Base-by-base conservation (phyloP, 2,329 filamentous ascomycete species). In the Ophiosphaerella korrae region DNA sequence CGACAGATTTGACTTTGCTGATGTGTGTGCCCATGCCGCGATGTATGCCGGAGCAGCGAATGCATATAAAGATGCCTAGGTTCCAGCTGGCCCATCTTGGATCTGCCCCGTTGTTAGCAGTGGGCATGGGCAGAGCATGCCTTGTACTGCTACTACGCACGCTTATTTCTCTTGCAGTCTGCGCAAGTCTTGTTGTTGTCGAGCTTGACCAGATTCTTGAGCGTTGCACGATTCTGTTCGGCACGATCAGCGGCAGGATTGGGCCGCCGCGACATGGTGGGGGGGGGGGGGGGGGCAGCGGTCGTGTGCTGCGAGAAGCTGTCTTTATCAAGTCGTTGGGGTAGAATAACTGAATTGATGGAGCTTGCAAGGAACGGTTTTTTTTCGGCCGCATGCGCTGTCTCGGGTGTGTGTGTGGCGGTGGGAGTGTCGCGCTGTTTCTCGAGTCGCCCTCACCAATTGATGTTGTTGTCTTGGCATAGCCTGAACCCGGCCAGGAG, bases 11-110 rank as follows among this genome's bases (percentile, higher is more conserved):
- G 74, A 99, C 94, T 75, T 90, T 85, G 76, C 92, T 97, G 74
- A 99, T 97, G 78, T 99, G 94, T 56, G 93, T 97, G 68, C 94
- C 94, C 92, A 99, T 97, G 63, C 93, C 92, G 71, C 94, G 90
- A 78, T 99, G 94, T 71, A 99, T 96, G 70, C 95, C 95, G 14
- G 94, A 99, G 78, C 94, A 99, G 13, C 92, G 88, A 74, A 99
- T 99, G 81, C 94, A 99, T 70, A 99, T 82, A 73, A 99, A 99
- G 70, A 99, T 87, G 66, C 94, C 94, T 47, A 99, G 78, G 74
- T 99, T 99, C 94, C 94, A 99, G 72, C 92, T 97, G 29, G 94
- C 94, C 94, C 94, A 99, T 88, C 94, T 85, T 54, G 94, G 94
- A 79, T 97, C 91, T 96, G 72, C 35, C n/a, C 24, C 9, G 43